These are phyloP conservation scores for Mycena galopus DNA, from an alignment of 768 basidiomycete species.

Conservation along the genomic window DNA sequence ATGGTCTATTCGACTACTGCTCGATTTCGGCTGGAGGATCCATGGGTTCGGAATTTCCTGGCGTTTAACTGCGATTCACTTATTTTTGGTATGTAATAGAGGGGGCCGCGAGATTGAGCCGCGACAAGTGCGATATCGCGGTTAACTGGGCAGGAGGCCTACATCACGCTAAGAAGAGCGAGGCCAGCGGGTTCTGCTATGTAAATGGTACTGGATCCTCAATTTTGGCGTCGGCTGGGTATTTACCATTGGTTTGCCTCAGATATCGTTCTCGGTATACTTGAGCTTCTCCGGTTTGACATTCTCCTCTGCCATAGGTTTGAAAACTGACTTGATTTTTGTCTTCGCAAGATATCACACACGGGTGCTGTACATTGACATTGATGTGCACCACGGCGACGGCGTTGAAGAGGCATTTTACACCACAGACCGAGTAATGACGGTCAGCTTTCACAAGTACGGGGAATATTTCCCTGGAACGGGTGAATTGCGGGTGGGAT, in stretches of 20 bases:
- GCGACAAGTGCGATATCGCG: slow-evolving; percentile 99
- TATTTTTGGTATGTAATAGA: slow-evolving; percentile 60
- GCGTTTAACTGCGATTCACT: neutral
- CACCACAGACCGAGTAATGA: slow-evolving; percentile 99
- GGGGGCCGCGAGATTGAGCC: slow-evolving; percentile 94
- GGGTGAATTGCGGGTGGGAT: slow-evolving; percentile 89
- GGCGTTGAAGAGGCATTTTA: slow-evolving; percentile 99
- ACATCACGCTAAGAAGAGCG: slow-evolving; percentile 99
- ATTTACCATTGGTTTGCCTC: neutral
- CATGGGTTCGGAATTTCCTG: slow-evolving; percentile 78
- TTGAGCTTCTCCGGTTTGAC: slow-evolving; percentile 86
- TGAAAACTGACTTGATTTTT: neutral
- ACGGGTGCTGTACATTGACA: slow-evolving; percentile 97
- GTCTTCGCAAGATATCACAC: slow-evolving; percentile 84
- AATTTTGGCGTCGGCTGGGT: slow-evolving; percentile 12
- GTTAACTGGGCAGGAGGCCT: slow-evolving; percentile 99
- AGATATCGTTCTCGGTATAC: slow-evolving; percentile 98
- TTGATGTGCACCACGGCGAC: slow-evolving; percentile 98
- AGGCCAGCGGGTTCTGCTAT: slow-evolving; percentile 99
- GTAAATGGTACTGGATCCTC: slow-evolving; percentile 80
- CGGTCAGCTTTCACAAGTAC: slow-evolving; percentile 97
- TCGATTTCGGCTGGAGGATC: slow-evolving; percentile 99
- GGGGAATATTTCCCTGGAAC: slow-evolving; percentile 99
- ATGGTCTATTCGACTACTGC: slow-evolving; percentile 98
- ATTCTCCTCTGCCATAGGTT: slow-evolving; percentile 29